Conservation (phyloP, 352 stramenopile genomes). For the Peronospora farinosa region DNA sequence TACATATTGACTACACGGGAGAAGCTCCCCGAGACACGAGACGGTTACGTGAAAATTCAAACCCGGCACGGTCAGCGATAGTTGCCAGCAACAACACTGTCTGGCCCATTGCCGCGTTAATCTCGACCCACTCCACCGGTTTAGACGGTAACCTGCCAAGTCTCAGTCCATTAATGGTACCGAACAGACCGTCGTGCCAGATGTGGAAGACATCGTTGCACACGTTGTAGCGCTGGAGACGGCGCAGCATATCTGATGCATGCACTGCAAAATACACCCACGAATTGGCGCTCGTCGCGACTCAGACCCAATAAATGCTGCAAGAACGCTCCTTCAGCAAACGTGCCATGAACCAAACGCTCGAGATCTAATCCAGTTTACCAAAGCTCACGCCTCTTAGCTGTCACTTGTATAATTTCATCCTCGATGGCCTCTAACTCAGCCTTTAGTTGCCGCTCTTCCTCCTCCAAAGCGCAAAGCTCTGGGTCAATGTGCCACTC, state of each 20-base stretch:
- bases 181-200: constrained; percentile 86
- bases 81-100: constrained; percentile 78
- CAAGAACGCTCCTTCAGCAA: constrained; percentile 65
- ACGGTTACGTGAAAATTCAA: constrained; percentile 79
- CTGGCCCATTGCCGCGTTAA: constrained; percentile 85
- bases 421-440: constrained; percentile 54
- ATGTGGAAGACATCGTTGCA: constrained; percentile 90
- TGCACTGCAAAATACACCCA: constrained; percentile 72
- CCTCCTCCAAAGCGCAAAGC: constrained; percentile 47
- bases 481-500: constrained; percentile 44
- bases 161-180: constrained; percentile 85
- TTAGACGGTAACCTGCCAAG: constrained; percentile 75
- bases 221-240: constrained; percentile 81
- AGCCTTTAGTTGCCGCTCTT: constrained; percentile 48
- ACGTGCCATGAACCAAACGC: constrained; percentile 62
- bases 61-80: constrained; percentile 72
- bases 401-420: constrained; percentile 44
- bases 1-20: constrained; percentile 83
- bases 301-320: constrained; percentile 69
- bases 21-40: constrained; percentile 77
- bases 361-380: constrained; percentile 65
- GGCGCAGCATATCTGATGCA: constrained; percentile 72
- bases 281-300: constrained; percentile 67
- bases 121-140: constrained; percentile 86
- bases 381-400: constrained; percentile 66